Percentiles rank a stretch among this genome's conserved stretches.
These are phyloP conservation scores for Byssothecium circinans DNA, from an alignment of 2,329 filamentous ascomycete genomes.

Conservation along the genomic window DNA sequence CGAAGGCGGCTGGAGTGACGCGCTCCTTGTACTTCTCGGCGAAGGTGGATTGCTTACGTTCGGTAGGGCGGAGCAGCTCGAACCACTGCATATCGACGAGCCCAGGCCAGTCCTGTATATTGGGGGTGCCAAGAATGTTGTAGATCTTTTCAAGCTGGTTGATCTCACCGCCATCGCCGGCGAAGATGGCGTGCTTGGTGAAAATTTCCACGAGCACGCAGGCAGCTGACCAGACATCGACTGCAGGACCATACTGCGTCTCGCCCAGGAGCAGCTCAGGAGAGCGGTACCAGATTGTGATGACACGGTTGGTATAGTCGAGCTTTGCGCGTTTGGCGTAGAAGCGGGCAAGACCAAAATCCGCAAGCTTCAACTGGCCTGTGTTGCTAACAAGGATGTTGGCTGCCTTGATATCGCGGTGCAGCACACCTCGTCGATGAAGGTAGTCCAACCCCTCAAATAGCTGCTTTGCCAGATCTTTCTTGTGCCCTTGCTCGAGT, in stretches of 20 bases:
- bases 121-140: conserved; percentile 85
- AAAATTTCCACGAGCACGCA: conserved; percentile 98
- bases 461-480: conserved; percentile 87
- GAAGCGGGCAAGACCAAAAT: conserved; percentile 94
- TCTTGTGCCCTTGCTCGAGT: conserved; percentile 82
- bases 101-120: conserved; percentile 79
- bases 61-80: conserved; percentile 79
- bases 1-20: conserved; percentile 78
- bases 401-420: conserved; percentile 97
- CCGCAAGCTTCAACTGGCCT: conserved; percentile 87
- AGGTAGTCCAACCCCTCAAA: conserved; percentile 94
- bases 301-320: conserved; percentile 97
- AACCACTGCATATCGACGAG: conserved; percentile 97
- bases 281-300: conserved; percentile 98
- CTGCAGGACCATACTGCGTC: conserved; percentile 94
- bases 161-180: conserved; percentile 92
- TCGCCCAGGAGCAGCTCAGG: conserved; percentile 90
- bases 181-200: conserved; percentile 88
- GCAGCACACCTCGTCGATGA: conserved; percentile 87
- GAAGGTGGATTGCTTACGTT: conserved; percentile 73
- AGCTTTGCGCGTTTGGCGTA: conserved; percentile 89
- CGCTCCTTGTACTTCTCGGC: conserved; percentile 78
- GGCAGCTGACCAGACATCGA: conserved; percentile 96
- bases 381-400: conserved; percentile 93
- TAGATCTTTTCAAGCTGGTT: conserved; percentile 98